Base-by-base conservation (phyloP, 2,329 filamentous ascomycete genomes). In the Cladophialophora chaetospira region DNA sequence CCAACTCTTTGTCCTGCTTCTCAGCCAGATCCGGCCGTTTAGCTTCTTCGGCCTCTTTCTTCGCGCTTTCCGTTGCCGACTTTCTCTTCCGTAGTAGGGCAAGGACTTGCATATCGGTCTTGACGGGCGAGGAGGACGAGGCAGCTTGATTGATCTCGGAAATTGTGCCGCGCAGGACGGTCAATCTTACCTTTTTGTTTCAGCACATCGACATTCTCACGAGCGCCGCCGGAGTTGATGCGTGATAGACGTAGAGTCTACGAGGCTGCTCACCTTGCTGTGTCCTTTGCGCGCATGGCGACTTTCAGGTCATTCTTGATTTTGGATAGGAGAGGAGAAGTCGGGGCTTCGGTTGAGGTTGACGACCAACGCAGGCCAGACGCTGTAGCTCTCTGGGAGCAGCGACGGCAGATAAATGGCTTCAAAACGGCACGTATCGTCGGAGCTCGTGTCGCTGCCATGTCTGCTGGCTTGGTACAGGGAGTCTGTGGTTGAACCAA, bases 281-380 rank as follows among this genome's bases (percentile, higher is more conserved):
- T 75, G 58, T 80, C 77, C 67, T 78, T 79, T 13, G 76, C 76
- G 61, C 71, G 71, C 77, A 80, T 78, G 45, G 77, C 77, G 38
- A 66, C 69, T 65, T 79, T 80, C 42, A 80, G 67, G 65, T 79
- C 77, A 57, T 70, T 64, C 52, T 73, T 72, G 54, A 79, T 66
- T 57, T 73, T 75, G 44, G 69, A 64, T 65, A 79, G 73, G 53
- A 79, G 67, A 9, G 76, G 73, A 21, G 53, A 45, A 21, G 53
- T 26, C 53, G 77, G 74, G 54, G 70, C 52, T 38, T 68, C 60
- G 19, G 71, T 66, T 29, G 67, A 64, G 17, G 67, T 64, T 17
- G 73, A 74, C 21, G 75, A 74, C 69, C 70, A 75, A 63, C 75
- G 71, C 31, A 71, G 65, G 53, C 66, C 43, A n/a, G 38, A 21